Conservation (phyloP, 495 filamentous ascomycete genomes). For the Talaromyces nanjingensis region DNA sequence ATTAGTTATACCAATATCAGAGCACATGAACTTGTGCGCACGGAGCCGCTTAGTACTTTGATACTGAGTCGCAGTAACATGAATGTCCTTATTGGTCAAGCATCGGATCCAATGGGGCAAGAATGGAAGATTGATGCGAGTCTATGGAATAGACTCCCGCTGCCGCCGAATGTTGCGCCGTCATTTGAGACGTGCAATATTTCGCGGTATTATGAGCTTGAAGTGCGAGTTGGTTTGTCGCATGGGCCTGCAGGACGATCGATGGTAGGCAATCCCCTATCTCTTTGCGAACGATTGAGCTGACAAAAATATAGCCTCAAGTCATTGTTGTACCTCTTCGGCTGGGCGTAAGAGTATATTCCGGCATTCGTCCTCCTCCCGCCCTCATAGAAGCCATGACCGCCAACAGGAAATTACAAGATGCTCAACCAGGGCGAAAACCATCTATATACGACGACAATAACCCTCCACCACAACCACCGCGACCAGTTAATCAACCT, state of each 20-base stretch:
- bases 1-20: slow-evolving; percentile 70
- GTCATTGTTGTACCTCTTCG: slow-evolving; percentile 66
- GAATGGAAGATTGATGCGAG: slow-evolving; percentile 58
- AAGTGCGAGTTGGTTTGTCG: slow-evolving; percentile 69
- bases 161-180: slow-evolving; percentile 81
- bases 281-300: slow-evolving; percentile 6
- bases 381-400: slow-evolving; percentile 65
- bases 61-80: slow-evolving; percentile 63
- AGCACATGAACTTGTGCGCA: slow-evolving; percentile 62
- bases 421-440: neutral
- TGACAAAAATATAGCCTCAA: slow-evolving; percentile 47
- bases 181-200: slow-evolving; percentile 88
- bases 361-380: slow-evolving; percentile 79
- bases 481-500: slow-evolving; percentile 18
- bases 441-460: slow-evolving; percentile 10
- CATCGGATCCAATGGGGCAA: slow-evolving; percentile 52
- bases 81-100: slow-evolving; percentile 49
- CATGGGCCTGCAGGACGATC: slow-evolving; percentile 43
- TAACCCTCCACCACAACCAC: slow-evolving; percentile 28
- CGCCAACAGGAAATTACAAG: slow-evolving; percentile 25
- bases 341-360: slow-evolving; percentile 75
- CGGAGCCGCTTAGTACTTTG: slow-evolving; percentile 61
- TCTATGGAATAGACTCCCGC: slow-evolving; percentile 59
- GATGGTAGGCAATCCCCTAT: slow-evolving; percentile 37
- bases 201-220: slow-evolving; percentile 69